These are phyloP conservation scores for Fusarium praegraminearum DNA, from an alignment of 2,329 filamentous ascomycete genomes.

Conservation along the genomic window DNA sequence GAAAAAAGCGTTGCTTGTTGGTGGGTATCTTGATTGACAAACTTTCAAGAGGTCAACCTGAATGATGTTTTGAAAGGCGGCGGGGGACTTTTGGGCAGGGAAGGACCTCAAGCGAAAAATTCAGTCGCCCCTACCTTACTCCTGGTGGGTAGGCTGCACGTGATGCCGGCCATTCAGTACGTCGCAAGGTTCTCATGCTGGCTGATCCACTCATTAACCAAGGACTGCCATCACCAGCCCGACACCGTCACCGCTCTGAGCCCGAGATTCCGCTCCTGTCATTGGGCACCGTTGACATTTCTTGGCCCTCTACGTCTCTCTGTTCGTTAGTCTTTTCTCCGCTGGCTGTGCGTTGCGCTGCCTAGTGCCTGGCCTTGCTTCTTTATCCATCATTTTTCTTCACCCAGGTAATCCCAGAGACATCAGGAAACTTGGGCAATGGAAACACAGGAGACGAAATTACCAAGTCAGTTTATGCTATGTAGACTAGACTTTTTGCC, in stretches of 20 bases:
- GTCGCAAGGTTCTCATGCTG: conserved; percentile 17
- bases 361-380: conserved; percentile 30
- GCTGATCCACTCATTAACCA: conserved; percentile 31
- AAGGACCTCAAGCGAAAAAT: conserved; percentile 58
- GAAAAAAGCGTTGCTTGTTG: conserved; percentile 46
- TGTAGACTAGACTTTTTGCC: background rate
- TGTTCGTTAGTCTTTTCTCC: conserved; percentile 27
- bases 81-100: conserved; percentile 56
- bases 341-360: conserved; percentile 26
- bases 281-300: conserved; percentile 39
- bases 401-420: conserved; percentile 15
- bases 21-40: conserved; percentile 52
- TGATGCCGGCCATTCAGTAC: conserved; percentile 47
- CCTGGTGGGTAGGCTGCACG: conserved; percentile 50
- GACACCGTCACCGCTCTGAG: conserved; percentile 46
- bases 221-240: conserved; percentile 31
- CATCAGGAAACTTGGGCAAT: background rate
- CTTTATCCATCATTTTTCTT: conserved; percentile 13
- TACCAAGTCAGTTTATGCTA: background rate
- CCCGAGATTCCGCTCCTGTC: conserved; percentile 35
- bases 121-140: conserved; percentile 51
- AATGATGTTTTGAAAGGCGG: conserved; percentile 56
- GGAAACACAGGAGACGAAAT: background rate
- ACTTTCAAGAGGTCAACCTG: conserved; percentile 54
- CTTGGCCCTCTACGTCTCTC: conserved; percentile 22